Base-by-base conservation (phyloP, 2,329 filamentous ascomycete genomes). In the Paraphoma chrysanthemicola region DNA sequence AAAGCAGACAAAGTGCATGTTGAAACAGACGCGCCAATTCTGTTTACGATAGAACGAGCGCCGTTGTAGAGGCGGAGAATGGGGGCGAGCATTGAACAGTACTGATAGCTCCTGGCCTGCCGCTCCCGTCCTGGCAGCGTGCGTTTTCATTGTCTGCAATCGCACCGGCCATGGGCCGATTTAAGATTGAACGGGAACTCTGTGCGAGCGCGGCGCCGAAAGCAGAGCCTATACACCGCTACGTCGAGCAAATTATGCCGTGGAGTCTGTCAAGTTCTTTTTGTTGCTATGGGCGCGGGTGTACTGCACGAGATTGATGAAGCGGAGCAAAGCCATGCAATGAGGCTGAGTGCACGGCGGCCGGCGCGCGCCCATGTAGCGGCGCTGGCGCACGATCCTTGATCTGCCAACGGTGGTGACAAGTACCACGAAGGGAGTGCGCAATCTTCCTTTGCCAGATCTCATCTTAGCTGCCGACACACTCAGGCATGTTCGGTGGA, bases 1-100 rank as follows among this genome's bases (percentile, higher is more conserved):
- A 74, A 78, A 41, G 66, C 70, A 6, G 76, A 81, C 33, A 54
- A 71, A 23, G 67, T 82, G 9, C 64, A 66, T 10, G 70, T 83
- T 16, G 66, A 69, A 38, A 80, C 78, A 23, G 74, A 79, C 58
- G 67, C 67, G n/a, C 72, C 77, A 23, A 77, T 83, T 44, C 67
- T 83, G 16, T 83, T 83, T 60, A 83, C 81, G 4, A 77, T 83
- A 17, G 80, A 83, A 63, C 61, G 70, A 43, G 63, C 63, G 41
- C 23, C 51, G 1, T 44, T 56, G 36, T 30, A 38, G 12, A 44
- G 17, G n/a, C 23, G 12, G 18, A 28, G 33, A n/a, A 23, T 12
- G 39, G 29, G 10, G 17, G 9, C 17, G 16, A 10, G 17, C 23
- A 23, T 28, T 44, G n/a, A 23, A 11, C 18, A 11, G 11, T 18